Percentiles rank a stretch among this genome's conserved stretches.
Conservation (phyloP, 2,329 filamentous ascomycete genomes). For the Corniculantispora saksenae region DNA sequence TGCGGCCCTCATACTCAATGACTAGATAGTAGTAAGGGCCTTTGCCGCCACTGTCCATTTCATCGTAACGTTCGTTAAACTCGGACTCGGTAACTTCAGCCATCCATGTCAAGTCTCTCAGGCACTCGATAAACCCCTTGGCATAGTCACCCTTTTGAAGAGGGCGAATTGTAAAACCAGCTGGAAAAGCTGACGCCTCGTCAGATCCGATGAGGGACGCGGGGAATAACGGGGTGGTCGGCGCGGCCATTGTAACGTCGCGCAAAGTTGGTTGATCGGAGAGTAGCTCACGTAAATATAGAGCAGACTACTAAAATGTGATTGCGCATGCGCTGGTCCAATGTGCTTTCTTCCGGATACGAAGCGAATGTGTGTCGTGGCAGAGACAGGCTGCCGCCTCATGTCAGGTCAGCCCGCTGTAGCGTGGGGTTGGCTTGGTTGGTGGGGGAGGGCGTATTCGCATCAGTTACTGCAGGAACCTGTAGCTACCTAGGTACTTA, state of each 20-base stretch:
- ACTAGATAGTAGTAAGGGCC: slow-evolving; percentile 71
- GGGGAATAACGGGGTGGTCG: slow-evolving; percentile 57
- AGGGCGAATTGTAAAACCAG: slow-evolving; percentile 71
- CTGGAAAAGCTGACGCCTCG: slow-evolving; percentile 61
- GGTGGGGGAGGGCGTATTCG: neutral
- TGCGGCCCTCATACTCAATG: slow-evolving; percentile 61
- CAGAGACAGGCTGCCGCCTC: neutral
- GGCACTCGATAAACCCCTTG: slow-evolving; percentile 72
- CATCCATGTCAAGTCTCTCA: slow-evolving; percentile 75
- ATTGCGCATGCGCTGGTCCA: neutral
- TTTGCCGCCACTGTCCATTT: slow-evolving; percentile 41
- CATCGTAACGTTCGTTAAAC: slow-evolving; percentile 70
- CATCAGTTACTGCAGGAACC: neutral
- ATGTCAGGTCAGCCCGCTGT: neutral
- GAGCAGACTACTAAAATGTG: neutral
- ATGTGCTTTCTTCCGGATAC: too few species aligned
- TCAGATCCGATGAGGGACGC: slow-evolving; percentile 64
- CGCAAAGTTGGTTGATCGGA: neutral
- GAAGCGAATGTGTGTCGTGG: neutral
- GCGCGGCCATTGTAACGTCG: slow-evolving; percentile 19
- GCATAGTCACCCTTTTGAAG: slow-evolving; percentile 67
- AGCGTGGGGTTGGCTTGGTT: slow-evolving; percentile 2
- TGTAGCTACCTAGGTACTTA: too few species aligned
- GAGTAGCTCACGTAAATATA: neutral
- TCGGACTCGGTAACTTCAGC: slow-evolving; percentile 67